Percentiles rank a stretch among this genome's conserved stretches.
Conservation (phyloP, 1,284 basidiomycete genomes). For the Mycena sp. region DNA sequence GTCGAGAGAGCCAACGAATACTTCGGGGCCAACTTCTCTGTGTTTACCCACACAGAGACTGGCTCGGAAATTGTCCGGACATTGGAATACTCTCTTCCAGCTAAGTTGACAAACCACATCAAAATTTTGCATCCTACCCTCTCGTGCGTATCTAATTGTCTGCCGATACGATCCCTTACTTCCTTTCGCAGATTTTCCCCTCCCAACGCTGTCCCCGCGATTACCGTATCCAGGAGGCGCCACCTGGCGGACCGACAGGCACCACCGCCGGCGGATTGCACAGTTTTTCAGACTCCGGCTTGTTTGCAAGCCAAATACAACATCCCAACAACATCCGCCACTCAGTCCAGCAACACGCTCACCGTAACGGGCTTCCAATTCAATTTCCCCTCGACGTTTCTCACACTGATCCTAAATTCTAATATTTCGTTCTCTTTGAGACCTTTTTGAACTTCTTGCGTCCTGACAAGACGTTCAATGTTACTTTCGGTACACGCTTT, state of each 20-base stretch:
- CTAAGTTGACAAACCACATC: constrained; percentile 1
- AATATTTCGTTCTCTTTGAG: too few relatives aligned
- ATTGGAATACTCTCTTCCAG: constrained; percentile 8
- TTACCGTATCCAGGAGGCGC: not conserved
- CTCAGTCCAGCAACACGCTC: constrained; percentile 38
- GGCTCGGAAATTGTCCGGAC: not conserved
- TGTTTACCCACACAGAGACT: constrained; percentile 9
- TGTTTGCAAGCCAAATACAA: constrained; percentile 42
- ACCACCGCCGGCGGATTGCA: not conserved
- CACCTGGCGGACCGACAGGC: not conserved
- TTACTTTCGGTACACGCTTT: too few relatives aligned
- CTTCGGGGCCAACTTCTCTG: constrained; percentile 3
- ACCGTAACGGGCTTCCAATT: constrained; percentile 40
- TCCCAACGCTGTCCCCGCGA: not conserved
- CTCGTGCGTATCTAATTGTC: too few relatives aligned
- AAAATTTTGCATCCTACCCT: constrained; percentile 7
- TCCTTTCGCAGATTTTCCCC: not conserved
- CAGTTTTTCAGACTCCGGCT: not conserved
- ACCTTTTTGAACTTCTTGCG: too few relatives aligned
- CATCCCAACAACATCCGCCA: constrained; percentile 42
- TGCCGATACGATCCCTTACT: not conserved
- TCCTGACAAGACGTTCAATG: too few relatives aligned
- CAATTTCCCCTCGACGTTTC: too few relatives aligned
- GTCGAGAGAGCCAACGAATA: constrained; percentile 13
- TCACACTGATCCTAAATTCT: too few relatives aligned